Evolutionary conservation across 2,329 filamentous ascomycete genomes (phyloP), one percentile per base, ranked within the genome.

Genomic region (Fusarium agapanthi): DNA sequence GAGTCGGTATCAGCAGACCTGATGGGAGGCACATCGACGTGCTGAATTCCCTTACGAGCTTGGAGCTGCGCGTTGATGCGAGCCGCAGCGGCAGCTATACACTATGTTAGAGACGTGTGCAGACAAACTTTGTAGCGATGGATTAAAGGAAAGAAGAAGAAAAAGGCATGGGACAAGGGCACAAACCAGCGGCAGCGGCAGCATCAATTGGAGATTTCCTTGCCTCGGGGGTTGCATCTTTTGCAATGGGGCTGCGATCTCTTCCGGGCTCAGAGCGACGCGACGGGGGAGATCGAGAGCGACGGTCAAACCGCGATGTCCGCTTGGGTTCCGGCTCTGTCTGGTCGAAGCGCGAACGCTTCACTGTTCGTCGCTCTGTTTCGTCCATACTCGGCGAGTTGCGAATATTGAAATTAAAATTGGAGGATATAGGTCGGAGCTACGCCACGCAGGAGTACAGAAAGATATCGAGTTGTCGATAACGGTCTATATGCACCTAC

Each of bases 301-400:
- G 92, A 77, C 95, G 91, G 83, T 98, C 95, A 83, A 97, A 98
- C 80, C 95, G 90, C 55, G 95, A 97, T 47, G 88, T 80, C 76
- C 91, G 88, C 78, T 91, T 92, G 64, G 92, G 90, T 79, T 96
- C 94, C 11, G 93, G 91, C 80, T 95, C 94, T 51, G 91, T 96
- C 82, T 97, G 94, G 81, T 98, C 95, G 83, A 98, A 98, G 82
- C 95, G 94, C 79, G 95, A 97, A 71, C 95, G 92, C 86, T 97
- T 97, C 68, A 87, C 85, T 68, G 86, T 86, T 70, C 90, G 90
- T 80, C 91, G 89, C 76, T 95, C 93, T 72, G 92, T 88, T 78
- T 96, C 94, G 75, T 93, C 90, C 94, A 97, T 72, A 58, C 48
- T 54, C 58, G 60, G 60, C 59, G 41, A 70, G 35, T 45, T 65